phyloP scores from a whole-genome alignment of 2,329 filamentous ascomycete species.

The Trichoderma sp. region DNA sequence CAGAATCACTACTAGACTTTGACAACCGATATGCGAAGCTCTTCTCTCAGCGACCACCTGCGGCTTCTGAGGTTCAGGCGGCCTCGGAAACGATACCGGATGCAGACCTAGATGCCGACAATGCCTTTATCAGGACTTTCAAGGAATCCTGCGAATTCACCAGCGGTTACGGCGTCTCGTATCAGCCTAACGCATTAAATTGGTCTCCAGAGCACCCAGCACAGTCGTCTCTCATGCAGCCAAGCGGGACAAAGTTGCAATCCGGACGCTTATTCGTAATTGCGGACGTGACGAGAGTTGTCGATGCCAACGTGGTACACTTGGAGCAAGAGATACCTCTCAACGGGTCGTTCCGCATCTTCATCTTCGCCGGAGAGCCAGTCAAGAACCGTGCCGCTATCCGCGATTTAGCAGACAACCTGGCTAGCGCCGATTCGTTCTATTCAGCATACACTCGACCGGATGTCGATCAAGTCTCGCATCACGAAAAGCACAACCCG shows the following conservation, averaged over 20 bases:
- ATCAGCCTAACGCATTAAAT: conserved; percentile 78
- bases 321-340: conserved; percentile 86
- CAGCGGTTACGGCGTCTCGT: conserved; percentile 85
- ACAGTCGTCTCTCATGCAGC: conserved; percentile 67
- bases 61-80: conserved; percentile 67
- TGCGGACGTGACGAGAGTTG: conserved; percentile 78
- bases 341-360: conserved; percentile 85
- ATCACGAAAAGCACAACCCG: conserved; percentile 81
- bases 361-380: conserved; percentile 76
- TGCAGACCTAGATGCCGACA: conserved; percentile 42
- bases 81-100: conserved; percentile 46
- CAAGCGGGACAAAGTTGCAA: conserved; percentile 62
- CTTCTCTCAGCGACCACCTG: conserved; percentile 76
- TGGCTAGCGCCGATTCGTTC: conserved; percentile 69
- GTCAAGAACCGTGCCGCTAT: conserved; percentile 61
- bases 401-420: conserved; percentile 63
- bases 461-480: conserved; percentile 62
- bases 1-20: conserved; percentile 80
- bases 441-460: conserved; percentile 62
- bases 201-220: conserved; percentile 74
- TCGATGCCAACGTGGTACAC: conserved; percentile 86
- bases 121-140: conserved; percentile 84
- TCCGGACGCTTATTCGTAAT: conserved; percentile 76
- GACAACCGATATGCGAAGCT: conserved; percentile 87
- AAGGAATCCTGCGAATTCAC: conserved; percentile 92